These are phyloP conservation scores for Apostasia shenzhenica DNA, from an alignment of 106 monocot species.

Conservation along the genomic window DNA sequence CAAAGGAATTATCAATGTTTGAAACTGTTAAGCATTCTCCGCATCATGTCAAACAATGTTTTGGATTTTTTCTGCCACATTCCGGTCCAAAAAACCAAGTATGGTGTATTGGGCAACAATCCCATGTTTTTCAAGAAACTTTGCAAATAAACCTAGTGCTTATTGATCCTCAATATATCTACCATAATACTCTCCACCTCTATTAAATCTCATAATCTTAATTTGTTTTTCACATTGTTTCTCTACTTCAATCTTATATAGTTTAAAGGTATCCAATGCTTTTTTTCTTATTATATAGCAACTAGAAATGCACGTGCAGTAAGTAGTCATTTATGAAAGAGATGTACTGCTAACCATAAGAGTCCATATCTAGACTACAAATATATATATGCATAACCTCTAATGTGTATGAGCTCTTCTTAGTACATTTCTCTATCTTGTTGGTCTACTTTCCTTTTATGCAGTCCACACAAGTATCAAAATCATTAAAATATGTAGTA, in stretches of 20 bases:
- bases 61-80: slow-evolving; percentile 9
- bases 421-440: slow-evolving; percentile 5
- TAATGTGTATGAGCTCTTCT: background rate
- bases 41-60: background rate
- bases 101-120: slow-evolving; percentile 10
- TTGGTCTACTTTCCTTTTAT: slow-evolving; percentile 10
- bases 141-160: slow-evolving; percentile 3
- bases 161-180: slow-evolving; percentile 9
- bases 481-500: background rate
- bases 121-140: slow-evolving; percentile 7
- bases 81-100: background rate
- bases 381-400: slow-evolving; percentile 5
- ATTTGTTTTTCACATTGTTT: slow-evolving; percentile 6
- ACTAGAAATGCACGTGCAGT: background rate
- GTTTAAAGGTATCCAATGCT: slow-evolving; percentile 11
- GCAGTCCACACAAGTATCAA: slow-evolving; percentile 5
- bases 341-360: background rate
- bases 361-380: background rate
- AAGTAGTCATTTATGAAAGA: slow-evolving; percentile 14
- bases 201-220: slow-evolving; percentile 1
- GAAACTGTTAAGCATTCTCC: background rate
- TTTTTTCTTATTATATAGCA: slow-evolving; percentile 4
- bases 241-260: slow-evolving; percentile 14
- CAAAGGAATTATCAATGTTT: background rate
- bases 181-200: slow-evolving; percentile 12